Evolutionary conservation across 2,329 filamentous ascomycete genomes (phyloP).

Genomic region (Clonostachys chloroleuca): DNA sequence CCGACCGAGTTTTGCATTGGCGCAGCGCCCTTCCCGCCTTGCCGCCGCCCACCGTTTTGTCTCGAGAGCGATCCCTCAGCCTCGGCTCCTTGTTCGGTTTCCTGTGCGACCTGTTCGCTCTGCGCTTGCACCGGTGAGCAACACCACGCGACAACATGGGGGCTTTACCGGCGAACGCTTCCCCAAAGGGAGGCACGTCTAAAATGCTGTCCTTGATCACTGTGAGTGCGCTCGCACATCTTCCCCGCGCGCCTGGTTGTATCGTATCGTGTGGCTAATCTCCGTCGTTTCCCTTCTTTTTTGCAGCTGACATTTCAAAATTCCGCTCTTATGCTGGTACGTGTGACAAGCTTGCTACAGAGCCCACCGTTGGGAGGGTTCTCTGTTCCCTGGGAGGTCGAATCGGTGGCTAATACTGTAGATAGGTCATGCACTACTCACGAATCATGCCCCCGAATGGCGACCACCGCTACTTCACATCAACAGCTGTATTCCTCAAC

Average conservation of each 20-base stretch:
- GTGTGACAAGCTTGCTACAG: conserved; percentile 9
- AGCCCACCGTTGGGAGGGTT: too few relatives aligned
- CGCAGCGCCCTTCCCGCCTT: too few relatives aligned
- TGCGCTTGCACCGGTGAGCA: too few relatives aligned
- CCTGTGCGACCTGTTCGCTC: too few relatives aligned
- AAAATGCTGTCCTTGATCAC: conserved; percentile 3
- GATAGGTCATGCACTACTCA: conserved; percentile 87
- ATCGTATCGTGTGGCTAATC: too few relatives aligned
- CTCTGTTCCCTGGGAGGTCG: neutral
- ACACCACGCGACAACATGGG: too few relatives aligned
- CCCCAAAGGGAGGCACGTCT: conserved; percentile 1
- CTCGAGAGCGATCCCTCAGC: too few relatives aligned
- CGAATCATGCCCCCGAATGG: conserved; percentile 82
- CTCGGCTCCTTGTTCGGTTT: too few relatives aligned
- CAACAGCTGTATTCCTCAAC: conserved; percentile 89
- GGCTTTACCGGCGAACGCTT: too few relatives aligned
- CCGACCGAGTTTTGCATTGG: neutral
- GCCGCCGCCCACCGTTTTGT: too few relatives aligned
- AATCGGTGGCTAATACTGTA: too few relatives aligned
- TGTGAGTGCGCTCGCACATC: neutral
- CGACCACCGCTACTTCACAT: conserved; percentile 87
- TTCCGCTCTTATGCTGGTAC: conserved; percentile 69
- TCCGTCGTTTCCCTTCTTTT: neutral
- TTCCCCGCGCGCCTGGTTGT: too few relatives aligned
- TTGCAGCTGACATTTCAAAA: conserved; percentile 62